Conservation (phyloP, 768 basidiomycete genomes). For the Pleurotus pulmonarius region DNA sequence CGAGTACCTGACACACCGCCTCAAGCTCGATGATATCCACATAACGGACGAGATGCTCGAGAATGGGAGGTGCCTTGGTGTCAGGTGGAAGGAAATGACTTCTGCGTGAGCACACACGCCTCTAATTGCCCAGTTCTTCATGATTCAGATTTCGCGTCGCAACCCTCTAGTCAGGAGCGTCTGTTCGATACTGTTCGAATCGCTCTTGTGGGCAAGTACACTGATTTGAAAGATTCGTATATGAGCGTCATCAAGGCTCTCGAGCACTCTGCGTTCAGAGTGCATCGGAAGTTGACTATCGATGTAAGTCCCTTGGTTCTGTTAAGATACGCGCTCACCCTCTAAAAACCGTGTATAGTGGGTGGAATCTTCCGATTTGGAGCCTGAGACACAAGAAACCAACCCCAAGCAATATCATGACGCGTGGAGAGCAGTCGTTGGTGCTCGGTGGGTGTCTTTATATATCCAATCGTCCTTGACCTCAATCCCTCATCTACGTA, state of each 20-base stretch:
- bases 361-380: slow-evolving; percentile 94
- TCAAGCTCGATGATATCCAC: slow-evolving; percentile 62
- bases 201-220: slow-evolving; percentile 96
- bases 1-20: slow-evolving; percentile 73
- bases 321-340: slow-evolving; percentile 8
- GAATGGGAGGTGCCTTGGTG: slow-evolving; percentile 62
- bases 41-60: slow-evolving; percentile 54
- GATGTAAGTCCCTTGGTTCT: slow-evolving; percentile 44
- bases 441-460: slow-evolving; percentile 62
- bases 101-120: slow-evolving; percentile 49
- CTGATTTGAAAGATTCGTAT: slow-evolving; percentile 94
- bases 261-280: slow-evolving; percentile 94
- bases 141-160: too few species aligned
- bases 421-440: slow-evolving; percentile 90
- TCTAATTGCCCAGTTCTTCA: neutral
- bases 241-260: slow-evolving; percentile 97
- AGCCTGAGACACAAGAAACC: slow-evolving; percentile 72
- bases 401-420: slow-evolving; percentile 91
- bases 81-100: slow-evolving; percentile 82
- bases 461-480: too few species aligned
- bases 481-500: slow-evolving; percentile 21
- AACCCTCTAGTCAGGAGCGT: slow-evolving; percentile 74
- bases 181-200: slow-evolving; percentile 87
- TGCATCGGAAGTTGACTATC: slow-evolving; percentile 77
- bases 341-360: slow-evolving; percentile 49